Conservation (phyloP, 2,329 filamentous ascomycete species). For the Geosmithia flava region DNA sequence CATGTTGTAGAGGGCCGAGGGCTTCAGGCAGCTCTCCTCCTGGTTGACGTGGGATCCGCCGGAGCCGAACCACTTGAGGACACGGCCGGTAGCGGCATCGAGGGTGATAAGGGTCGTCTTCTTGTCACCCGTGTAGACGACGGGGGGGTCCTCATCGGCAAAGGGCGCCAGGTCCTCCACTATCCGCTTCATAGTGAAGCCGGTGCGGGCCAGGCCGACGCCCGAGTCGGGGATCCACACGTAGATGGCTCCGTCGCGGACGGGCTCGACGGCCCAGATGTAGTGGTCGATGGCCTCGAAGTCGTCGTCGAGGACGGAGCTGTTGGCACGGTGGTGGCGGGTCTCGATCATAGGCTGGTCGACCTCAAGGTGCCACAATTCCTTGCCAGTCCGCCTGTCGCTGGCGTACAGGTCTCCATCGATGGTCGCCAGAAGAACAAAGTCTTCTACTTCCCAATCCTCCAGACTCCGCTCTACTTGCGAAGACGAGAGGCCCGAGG, state of each 20-base stretch:
- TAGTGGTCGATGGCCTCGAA: slow-evolving; percentile 67
- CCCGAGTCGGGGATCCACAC: slow-evolving; percentile 60
- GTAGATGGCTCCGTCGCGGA: slow-evolving; percentile 74
- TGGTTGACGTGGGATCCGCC: slow-evolving; percentile 55
- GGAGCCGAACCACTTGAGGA: slow-evolving; percentile 76
- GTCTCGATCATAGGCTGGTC: slow-evolving; percentile 87
- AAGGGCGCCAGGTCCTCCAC: slow-evolving; percentile 76
- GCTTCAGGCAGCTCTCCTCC: slow-evolving; percentile 57
- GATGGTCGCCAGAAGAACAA: slow-evolving; percentile 99
- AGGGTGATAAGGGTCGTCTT: slow-evolving; percentile 82
- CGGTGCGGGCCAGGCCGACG: slow-evolving; percentile 50
- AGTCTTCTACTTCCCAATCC: slow-evolving; percentile 99
- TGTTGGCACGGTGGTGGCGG: slow-evolving; percentile 62
- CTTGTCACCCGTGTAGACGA: slow-evolving; percentile 87
- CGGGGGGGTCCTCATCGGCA: slow-evolving; percentile 58
- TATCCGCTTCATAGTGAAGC: slow-evolving; percentile 70
- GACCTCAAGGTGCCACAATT: slow-evolving; percentile 75
- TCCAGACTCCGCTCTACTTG: slow-evolving; percentile 91
- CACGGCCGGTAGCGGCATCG: slow-evolving; percentile 71
- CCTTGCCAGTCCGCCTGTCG: slow-evolving; percentile 73
- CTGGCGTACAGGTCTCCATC: slow-evolving; percentile 90
- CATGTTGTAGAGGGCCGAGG: slow-evolving; percentile 53
- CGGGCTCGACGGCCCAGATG: slow-evolving; percentile 92
- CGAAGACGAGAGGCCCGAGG: slow-evolving; percentile 62
- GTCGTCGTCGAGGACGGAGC: slow-evolving; percentile 45